phyloP scores from a whole-genome alignment of 257 asterid genomes.

The Solanum peruvianum region DNA sequence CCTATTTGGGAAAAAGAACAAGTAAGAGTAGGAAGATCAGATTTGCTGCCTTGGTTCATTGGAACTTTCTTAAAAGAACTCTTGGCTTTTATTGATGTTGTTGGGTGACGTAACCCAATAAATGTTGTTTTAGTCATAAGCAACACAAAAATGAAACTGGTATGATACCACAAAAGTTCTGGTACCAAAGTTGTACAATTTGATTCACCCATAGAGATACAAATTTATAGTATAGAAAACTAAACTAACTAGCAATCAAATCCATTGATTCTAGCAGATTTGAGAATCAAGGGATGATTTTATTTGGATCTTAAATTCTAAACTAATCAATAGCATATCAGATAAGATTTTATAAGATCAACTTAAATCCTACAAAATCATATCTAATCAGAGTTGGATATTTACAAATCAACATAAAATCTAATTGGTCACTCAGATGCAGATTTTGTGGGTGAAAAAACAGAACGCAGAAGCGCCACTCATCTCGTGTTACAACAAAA shows the following conservation, averaged over 20 bases:
- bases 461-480: background rate
- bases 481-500: background rate
- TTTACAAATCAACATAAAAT: background rate
- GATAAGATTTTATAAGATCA: background rate
- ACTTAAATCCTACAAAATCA: background rate
- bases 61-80: background rate
- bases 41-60: background rate
- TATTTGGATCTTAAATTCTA: background rate
- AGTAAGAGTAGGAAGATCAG: background rate
- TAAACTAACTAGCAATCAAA: background rate
- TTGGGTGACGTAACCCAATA: background rate
- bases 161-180: background rate
- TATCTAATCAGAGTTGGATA: background rate
- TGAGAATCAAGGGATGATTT: background rate
- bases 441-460: background rate
- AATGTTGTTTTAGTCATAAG: background rate
- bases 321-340: background rate
- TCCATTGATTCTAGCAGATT: background rate
- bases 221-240: background rate
- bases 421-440: background rate
- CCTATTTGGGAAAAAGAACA: background rate
- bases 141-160: background rate
- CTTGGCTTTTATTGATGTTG: background rate
- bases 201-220: background rate
- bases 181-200: background rate